Conservation (phyloP, 2,329 filamentous ascomycete species). For the Aspergillus tamarii region DNA sequence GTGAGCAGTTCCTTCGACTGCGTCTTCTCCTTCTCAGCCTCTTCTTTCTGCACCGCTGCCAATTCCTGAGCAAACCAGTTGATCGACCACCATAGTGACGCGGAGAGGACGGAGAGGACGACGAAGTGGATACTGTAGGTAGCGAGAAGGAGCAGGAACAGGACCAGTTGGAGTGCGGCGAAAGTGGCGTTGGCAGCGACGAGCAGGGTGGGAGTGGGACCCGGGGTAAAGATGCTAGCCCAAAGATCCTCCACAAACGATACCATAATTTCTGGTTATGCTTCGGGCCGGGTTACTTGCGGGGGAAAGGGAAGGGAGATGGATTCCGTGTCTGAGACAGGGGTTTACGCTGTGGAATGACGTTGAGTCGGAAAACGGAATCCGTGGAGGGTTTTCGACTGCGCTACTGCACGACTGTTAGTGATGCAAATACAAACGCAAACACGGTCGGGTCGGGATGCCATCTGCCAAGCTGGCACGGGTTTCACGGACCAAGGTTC, state of each 20-base stretch:
- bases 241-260: slow-evolving; percentile 75
- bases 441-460: neutral
- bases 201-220: slow-evolving; percentile 83
- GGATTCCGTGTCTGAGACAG: slow-evolving; percentile 5
- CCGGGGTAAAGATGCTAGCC: slow-evolving; percentile 91
- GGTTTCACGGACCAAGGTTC: neutral
- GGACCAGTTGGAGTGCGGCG: slow-evolving; percentile 77
- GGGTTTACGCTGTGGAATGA: slow-evolving; percentile 10
- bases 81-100: slow-evolving; percentile 85
- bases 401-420: neutral
- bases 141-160: slow-evolving; percentile 73
- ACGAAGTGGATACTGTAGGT: slow-evolving; percentile 90
- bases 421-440: neutral
- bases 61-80: slow-evolving; percentile 91
- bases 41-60: slow-evolving; percentile 53
- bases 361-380: slow-evolving; percentile 20
- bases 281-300: slow-evolving; percentile 6
- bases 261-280: slow-evolving; percentile 36
- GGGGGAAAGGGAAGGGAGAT: slow-evolving; percentile 7
- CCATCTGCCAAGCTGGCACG: neutral
- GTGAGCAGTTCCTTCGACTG: slow-evolving; percentile 43
- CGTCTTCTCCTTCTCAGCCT: slow-evolving; percentile 44
- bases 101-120: slow-evolving; percentile 77
- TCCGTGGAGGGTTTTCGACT: slow-evolving; percentile 8
- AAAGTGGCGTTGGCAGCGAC: slow-evolving; percentile 90